Base-by-base conservation (phyloP, 139 green algal genomes). In the Astrephomene gubernaculifera region DNA sequence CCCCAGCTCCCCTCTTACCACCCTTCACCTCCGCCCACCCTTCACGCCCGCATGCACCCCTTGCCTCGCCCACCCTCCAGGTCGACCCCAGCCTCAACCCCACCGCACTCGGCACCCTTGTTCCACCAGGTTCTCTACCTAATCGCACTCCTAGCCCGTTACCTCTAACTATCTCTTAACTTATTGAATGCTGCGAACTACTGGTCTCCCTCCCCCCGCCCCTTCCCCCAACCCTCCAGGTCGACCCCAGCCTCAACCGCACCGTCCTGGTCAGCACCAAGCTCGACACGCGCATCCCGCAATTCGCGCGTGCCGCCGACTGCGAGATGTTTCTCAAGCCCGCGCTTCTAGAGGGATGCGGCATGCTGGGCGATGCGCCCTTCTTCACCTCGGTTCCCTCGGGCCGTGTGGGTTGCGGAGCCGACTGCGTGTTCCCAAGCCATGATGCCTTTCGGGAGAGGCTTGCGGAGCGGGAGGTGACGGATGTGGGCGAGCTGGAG, bases 381-480 rank as follows among this genome's bases (percentile, higher is more conserved):
- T 99, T 99, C 90, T 99, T 98, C 94, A 98, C 96, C 90, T 98
- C 96, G 14, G 96, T 98, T 70, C 96, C 97, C 2, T 95, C 93
- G 35, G 97, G 96, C 2, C 92, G 97, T 22, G 96, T 99, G 24
- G 97, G 97, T 41, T 88, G 80, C 44, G 79, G 61, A 21, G 88
- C 93, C 29, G 96, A 99, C 67, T 90, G 92, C 38, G 88, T 96
- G 17, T 98, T 97, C 87, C 88, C 90, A 69, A 95, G 88, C 64
- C 97, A 99, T 67, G 96, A 98, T n/a, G 90, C 97, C 69, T 99
- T 98, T 93, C 85, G 96, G 27, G 91, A 93, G 71, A 93, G 95
- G 5, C 94, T 99, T 25, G 83, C 87, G 17, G 79, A 95, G 49
- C 93, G 94, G 0, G 96, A 98, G 90, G 87, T 89, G 10, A 27